Base-by-base conservation (phyloP, 495 filamentous ascomycete species). In the Xylaria acuta region DNA sequence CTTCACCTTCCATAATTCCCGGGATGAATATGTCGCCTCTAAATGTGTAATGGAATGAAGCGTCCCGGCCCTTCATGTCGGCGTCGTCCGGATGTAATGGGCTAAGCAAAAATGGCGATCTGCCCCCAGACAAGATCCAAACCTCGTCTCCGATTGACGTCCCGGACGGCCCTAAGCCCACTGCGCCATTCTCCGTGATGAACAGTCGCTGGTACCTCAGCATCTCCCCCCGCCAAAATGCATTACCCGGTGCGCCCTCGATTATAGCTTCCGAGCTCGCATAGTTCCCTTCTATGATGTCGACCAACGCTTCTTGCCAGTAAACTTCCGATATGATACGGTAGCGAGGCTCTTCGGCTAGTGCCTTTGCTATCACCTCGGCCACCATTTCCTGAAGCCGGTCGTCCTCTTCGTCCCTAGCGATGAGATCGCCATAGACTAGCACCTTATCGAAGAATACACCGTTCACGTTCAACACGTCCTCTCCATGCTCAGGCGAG, bases 121-220 rank as follows among this genome's bases (percentile, higher is more conserved):
- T 58, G 4, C 73, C 73, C 27, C 73, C 73, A n/a, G 32, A 63
- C 14, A 75, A 34, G 5, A 75, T 45, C 64, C 70, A 75, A 25
- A 75, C 66, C 49, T 72, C 64, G 30, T 75, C 73, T 45, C 70
- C 66, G 16, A 60, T 18, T 7, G 70, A 49, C 40, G 67, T 65
- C 7, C 47, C 56, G 4, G 70, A 72, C 14, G 73, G 73, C 22
- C 70, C 73, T 7, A 72, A 25, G n/a, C 73, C 73, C 25, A 70
- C 68, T 6, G 56, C 67, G 1, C 73, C 73, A 30, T 64, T 60
- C n/a, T 66, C 51, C 8, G 70, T 75, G 41, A 75, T 56, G 53
- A 73, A 73, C 9, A 73, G 45, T 16, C 58, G 68, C 34, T 70
- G 68, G 30, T 58, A n/a, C n/a, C 43, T 25, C 5, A 65, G 62